Evolutionary conservation across 106 monocot species (phyloP), one percentile per base, ranked within the genome.

Genomic region (Dendrobium huoshanense): DNA sequence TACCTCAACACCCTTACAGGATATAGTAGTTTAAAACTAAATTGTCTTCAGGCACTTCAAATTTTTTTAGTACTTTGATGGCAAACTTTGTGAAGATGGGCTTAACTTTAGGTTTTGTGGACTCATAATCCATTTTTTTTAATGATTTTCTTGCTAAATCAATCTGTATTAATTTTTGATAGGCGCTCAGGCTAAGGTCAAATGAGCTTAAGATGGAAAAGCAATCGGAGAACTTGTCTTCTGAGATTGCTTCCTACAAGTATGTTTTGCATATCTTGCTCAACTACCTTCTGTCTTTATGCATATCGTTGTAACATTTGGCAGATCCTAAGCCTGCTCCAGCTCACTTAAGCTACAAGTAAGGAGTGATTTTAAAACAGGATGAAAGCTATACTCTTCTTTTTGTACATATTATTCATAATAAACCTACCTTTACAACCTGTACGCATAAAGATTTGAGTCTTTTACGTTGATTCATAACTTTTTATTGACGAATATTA

Each of bases 201-300:
- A 99, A 93, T 87, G 99, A 99, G 83, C 80, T 99, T 77, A 95
- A 93, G 85, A 83, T 99, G 78, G 99, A 93, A 86, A 99, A 95
- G 82, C 87, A 89, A 81, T 73, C 93, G 84, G 95, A 93, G 48
- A 80, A 77, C 22, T 65, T 88, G 47, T 80, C 83, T 86, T 87
- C 89, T 81, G 99, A 99, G 77, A 85, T 93, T 82, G 55, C 83
- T 88, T 95, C 93, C 24, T 95, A 90, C 88, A 99, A 81, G 99
- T 99, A 89, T 54, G 89, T 88, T 75, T 54, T 70, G n/a, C 20
- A 7, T 47, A 76, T 13, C 76, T 76, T 47, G 47, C 49, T 76
- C 47, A n/a, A 15, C 1, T 20, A 76, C 76, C 18, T 24, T 29
- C 76, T 24, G 11, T 25, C 13, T 51, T 49, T 76, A 47, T 76